A percentile compares a stretch with the other conserved stretches of the same genome.
phyloP scores from a whole-genome alignment of 2,329 filamentous ascomycete genomes.

The Talaromyces sp. region DNA sequence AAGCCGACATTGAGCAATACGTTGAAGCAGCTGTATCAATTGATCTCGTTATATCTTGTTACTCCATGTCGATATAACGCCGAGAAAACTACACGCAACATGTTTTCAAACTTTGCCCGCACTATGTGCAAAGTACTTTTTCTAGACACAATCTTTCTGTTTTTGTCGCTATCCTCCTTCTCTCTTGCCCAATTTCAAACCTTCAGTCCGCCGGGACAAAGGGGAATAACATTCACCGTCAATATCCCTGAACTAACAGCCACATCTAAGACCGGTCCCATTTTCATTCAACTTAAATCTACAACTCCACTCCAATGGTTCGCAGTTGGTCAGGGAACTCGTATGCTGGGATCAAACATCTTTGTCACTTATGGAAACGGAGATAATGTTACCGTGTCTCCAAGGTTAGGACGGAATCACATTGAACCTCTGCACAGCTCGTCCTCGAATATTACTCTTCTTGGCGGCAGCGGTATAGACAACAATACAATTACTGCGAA shows the following conservation, averaged over 20 bases:
- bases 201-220: conserved; percentile 14
- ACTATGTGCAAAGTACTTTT: background rate
- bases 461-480: conserved; percentile 54
- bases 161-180: background rate
- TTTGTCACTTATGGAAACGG: conserved; percentile 54
- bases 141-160: background rate
- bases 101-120: background rate
- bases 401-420: conserved; percentile 47
- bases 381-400: conserved; percentile 58
- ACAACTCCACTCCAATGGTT: conserved; percentile 42
- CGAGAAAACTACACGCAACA: background rate
- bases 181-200: conserved; percentile 11
- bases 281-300: conserved; percentile 58
- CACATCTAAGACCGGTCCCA: conserved; percentile 46
- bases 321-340: conserved; percentile 50
- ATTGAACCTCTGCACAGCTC: conserved; percentile 43
- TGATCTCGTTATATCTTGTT: background rate
- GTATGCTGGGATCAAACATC: conserved; percentile 54
- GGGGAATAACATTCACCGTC: conserved; percentile 40
- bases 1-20: background rate
- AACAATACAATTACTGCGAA: conserved; percentile 55
- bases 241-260: conserved; percentile 49
- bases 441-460: conserved; percentile 45
- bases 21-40: background rate
- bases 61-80: background rate